These are phyloP conservation scores for Citeromyces nyonsensis DNA, from an alignment of 805 yeast species.

Conservation along the genomic window DNA sequence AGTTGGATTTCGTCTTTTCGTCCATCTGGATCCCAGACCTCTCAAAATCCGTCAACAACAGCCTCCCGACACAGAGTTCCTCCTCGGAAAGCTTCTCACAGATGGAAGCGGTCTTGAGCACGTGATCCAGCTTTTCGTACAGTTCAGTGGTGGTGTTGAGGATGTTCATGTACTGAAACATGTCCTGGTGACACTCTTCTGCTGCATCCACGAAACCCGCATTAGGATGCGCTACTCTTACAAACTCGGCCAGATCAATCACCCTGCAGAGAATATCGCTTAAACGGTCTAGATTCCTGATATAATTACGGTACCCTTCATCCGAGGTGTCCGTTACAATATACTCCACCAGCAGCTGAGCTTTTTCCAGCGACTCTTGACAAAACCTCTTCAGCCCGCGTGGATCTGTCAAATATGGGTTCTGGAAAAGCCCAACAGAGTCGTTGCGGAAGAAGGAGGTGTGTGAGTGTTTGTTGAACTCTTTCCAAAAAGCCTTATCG, in stretches of 20 bases:
- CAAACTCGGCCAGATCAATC: constrained; percentile 86
- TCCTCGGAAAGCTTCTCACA: constrained; percentile 37
- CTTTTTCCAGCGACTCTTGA: constrained; percentile 42
- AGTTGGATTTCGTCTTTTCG: constrained; percentile 42
- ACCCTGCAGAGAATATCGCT: constrained; percentile 86
- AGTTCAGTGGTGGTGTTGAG: constrained; percentile 73
- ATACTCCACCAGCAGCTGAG: constrained; percentile 42
- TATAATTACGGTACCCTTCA: constrained; percentile 30
- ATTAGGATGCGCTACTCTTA: constrained; percentile 79
- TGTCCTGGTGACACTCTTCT: constrained; percentile 70
- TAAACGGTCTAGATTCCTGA: constrained; percentile 62
- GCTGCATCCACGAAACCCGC: constrained; percentile 61
- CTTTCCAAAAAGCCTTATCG: constrained; percentile 38
- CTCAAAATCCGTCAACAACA: constrained; percentile 72
- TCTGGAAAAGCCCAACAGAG: constrained; percentile 59
- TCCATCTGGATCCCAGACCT: constrained; percentile 82
- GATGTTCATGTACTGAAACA: constrained; percentile 90
- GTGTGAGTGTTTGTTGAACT: constrained; percentile 21
- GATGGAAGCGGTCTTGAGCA: constrained; percentile 26
- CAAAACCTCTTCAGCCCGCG: constrained; percentile 59
- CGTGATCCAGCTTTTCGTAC: constrained; percentile 40
- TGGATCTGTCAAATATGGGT: constrained; percentile 55
- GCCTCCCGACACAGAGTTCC: constrained; percentile 69
- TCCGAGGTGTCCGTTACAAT: constrained; percentile 31
- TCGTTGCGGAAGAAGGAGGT: constrained; percentile 8